Evolutionary conservation across 208 protist species (phyloP).

Genomic region (Crithidia bombi): DNA sequence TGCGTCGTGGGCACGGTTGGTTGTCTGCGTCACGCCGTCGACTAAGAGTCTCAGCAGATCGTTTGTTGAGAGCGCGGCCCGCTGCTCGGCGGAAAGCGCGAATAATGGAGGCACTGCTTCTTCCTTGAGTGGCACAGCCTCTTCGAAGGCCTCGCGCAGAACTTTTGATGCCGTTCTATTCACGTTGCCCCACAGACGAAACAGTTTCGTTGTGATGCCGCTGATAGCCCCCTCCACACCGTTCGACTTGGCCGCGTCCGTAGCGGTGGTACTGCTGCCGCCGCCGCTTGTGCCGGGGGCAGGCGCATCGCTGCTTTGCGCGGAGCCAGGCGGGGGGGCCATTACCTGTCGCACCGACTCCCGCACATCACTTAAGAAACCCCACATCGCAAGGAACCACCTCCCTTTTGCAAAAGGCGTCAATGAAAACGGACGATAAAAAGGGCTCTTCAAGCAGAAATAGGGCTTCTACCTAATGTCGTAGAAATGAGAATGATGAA

Average conservation of each 20-base stretch:
- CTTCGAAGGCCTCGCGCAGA: slow-evolving; percentile 39
- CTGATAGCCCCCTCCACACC: slow-evolving; percentile 19
- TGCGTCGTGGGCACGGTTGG: slow-evolving; percentile 27
- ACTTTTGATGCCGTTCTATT: slow-evolving; percentile 37
- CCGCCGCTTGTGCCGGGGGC: neutral
- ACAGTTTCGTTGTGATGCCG: slow-evolving; percentile 22
- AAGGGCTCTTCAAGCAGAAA: too few relatives aligned
- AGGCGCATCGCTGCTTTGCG: neutral
- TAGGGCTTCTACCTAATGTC: too few relatives aligned
- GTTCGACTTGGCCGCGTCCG: neutral
- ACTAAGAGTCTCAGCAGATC: slow-evolving; percentile 38
- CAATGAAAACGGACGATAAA: neutral
- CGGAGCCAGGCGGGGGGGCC: slow-evolving; percentile 17
- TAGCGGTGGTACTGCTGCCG: neutral
- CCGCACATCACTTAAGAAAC: slow-evolving; percentile 30
- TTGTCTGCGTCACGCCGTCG: slow-evolving; percentile 49
- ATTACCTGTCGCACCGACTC: slow-evolving; percentile 34
- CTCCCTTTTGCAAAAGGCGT: too few relatives aligned
- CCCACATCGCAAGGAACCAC: slow-evolving; percentile 32
- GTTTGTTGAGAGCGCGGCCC: slow-evolving; percentile 30
- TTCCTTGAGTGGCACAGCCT: slow-evolving; percentile 24
- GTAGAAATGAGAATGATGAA: too few relatives aligned
- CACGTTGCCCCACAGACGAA: slow-evolving; percentile 41
- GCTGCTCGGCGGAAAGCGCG: slow-evolving; percentile 29
- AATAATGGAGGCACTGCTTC: slow-evolving; percentile 43